phyloP scores from a whole-genome alignment of 1,284 basidiomycete species.

The Fomitopsis palustris region DNA sequence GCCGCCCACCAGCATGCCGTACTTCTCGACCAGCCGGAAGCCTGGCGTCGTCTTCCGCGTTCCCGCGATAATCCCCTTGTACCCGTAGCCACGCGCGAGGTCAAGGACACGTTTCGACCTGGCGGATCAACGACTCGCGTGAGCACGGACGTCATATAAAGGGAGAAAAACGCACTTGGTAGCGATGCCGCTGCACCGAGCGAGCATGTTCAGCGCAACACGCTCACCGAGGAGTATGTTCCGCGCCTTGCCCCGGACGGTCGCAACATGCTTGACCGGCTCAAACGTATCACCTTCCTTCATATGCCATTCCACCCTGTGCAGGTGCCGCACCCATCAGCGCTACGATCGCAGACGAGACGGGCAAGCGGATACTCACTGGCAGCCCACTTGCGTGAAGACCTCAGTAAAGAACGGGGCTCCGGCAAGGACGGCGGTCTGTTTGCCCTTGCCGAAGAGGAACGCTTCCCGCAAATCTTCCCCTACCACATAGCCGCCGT shows the following conservation, averaged over 20 bases:
- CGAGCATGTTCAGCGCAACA: slow-evolving; percentile 91
- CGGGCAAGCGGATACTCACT: slow-evolving; percentile 49
- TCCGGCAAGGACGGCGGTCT: slow-evolving; percentile 84
- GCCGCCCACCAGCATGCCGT: slow-evolving; percentile 97
- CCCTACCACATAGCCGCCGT: slow-evolving; percentile 96
- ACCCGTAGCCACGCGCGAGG: slow-evolving; percentile 78
- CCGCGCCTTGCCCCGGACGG: slow-evolving; percentile 86
- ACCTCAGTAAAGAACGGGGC: slow-evolving; percentile 96
- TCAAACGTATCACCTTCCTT: slow-evolving; percentile 81
- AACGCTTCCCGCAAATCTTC: slow-evolving; percentile 85
- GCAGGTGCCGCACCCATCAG: neutral
- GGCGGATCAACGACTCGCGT: neutral
- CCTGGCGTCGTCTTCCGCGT: slow-evolving; percentile 99
- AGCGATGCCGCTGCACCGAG: slow-evolving; percentile 95
- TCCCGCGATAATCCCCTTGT: slow-evolving; percentile 88
- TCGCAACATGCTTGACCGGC: slow-evolving; percentile 86
- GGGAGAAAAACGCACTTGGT: slow-evolving; percentile 62
- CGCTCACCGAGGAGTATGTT: slow-evolving; percentile 93
- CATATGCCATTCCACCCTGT: slow-evolving; percentile 90
- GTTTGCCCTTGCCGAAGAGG: slow-evolving; percentile 82
- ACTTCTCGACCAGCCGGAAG: slow-evolving; percentile 97
- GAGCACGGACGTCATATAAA: neutral
- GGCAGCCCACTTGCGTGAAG: slow-evolving; percentile 87
- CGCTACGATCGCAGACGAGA: neutral
- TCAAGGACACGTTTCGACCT: slow-evolving; percentile 83